Evolutionary conservation across 768 basidiomycete species (phyloP), one percentile per base, ranked within the genome.

Genomic region (Floccularia luteovirens): DNA sequence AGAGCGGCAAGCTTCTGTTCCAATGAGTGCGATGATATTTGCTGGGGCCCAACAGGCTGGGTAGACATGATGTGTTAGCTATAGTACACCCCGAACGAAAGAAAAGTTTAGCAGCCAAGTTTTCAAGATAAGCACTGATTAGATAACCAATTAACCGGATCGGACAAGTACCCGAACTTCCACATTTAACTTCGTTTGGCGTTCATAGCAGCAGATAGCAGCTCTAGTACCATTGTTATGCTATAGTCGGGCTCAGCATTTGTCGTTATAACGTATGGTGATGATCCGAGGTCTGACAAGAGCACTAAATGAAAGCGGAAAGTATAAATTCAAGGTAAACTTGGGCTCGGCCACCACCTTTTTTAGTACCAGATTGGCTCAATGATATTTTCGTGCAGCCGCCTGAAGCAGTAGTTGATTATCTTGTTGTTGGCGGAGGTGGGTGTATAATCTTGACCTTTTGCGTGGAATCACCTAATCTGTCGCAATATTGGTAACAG

Each of bases 391-490:
- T 36, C 34, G 19, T 36, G 10, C 27, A 87, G 76, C 58, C 62
- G 12, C 89, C 92, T 3, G 81, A 88, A 47, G 70, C 64, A 24
- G 68, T 64, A 1, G 79, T 93, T 22, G 94, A 98, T 55, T 82
- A 86, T 57, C 64, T 96, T 17, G 74, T 98, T 12, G 69, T 98
- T 17, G 94, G 94, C 8, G 94, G 83, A 64, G 94, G 91, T 77
- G 47, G 47, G 59, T 32, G 36, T n/a, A n/a, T n/a, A n/a, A n/a
- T n/a, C n/a, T n/a, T n/a, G n/a, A n/a, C n/a, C n/a, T n/a, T n/a
- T n/a, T n/a, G n/a, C n/a, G n/a, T 38, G 14, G 8, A 34, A 34
- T 8, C 6, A 7, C 20, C 16, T 17, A 17, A 17, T 7, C 32
- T 14, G n/a, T 34, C 16, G 7, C 16, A 8, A 7, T 6, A 34